Base-by-base conservation (phyloP, 106 monocot species). In the Dendrobium nobile region DNA sequence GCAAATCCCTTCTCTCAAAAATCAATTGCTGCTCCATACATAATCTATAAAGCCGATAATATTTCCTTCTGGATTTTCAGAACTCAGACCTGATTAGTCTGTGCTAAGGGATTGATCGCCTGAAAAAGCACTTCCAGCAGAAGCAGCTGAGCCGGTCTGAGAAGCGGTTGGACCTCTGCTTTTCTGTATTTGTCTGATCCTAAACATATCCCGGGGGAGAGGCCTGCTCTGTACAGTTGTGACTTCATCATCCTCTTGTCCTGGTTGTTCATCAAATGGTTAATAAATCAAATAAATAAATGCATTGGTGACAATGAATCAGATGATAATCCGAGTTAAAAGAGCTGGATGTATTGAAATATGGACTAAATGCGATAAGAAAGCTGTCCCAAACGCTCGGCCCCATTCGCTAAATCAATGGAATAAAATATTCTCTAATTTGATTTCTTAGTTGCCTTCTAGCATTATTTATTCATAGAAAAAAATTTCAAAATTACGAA, bases 91-190 rank as follows among this genome's bases (percentile, higher is more conserved):
- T 11, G 18, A 4, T n/a, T 86, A 97, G 5, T 79, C 89, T 9
- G 88, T 88, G 86, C 93, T 99, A 44, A 88, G 79, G 48, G 99
- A 99, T 81, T 88, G 92, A 16, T 95, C 98, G 15, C 98, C 93
- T 28, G 96, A 97, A 59, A 93, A 94, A 20, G 85, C 94, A 79
- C 96, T 93, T 47, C 96, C 95, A 4, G 86, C 88, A 43, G 98
- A 94, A 45, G 88, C 90, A 10, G 88, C 85, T 10, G 99, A 99
- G 6, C 93, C 91, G 15, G 99, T 88, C 55, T 95, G 99, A 9
- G 95, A 89, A 27, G 82, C 56, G 44, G 83, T 82, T n/a, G 80
- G 82, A 22, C 88, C 91, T 18, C 95, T 77, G 15, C 80, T 77
- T 85, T 77, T 95, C 28, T 90, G 95, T 40, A 99, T 93, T 78